Percentiles rank a stretch among this genome's conserved stretches.
These are phyloP conservation scores for Stylonectria norvegica DNA, from an alignment of 2,329 filamentous ascomycete species.

Conservation along the genomic window DNA sequence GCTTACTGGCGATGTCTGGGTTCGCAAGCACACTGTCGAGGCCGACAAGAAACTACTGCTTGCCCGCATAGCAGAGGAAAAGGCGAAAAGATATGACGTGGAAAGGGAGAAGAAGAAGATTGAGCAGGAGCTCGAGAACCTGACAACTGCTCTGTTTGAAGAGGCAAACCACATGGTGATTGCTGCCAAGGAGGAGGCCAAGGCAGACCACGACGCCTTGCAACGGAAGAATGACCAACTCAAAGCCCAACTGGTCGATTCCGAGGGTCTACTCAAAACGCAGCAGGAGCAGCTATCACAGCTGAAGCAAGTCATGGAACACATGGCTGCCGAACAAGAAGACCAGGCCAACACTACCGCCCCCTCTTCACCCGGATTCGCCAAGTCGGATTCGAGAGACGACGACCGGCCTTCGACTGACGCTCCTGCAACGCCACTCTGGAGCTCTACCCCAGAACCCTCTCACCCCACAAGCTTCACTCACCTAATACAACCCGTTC, in stretches of 20 bases:
- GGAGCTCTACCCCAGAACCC: slow-evolving; percentile 37
- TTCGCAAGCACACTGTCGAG: slow-evolving; percentile 72
- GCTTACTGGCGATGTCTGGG: slow-evolving; percentile 69
- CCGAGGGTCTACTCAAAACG: slow-evolving; percentile 77
- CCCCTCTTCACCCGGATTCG: slow-evolving; percentile 76
- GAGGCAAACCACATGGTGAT: slow-evolving; percentile 99
- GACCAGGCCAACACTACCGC: slow-evolving; percentile 69
- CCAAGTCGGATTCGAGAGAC: slow-evolving; percentile 61
- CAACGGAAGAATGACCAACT: slow-evolving; percentile 87
- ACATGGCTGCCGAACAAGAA: slow-evolving; percentile 71
- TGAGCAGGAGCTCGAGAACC: slow-evolving; percentile 83
- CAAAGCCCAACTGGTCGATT: slow-evolving; percentile 79
- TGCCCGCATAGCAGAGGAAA: slow-evolving; percentile 61
- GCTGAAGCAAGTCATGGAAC: slow-evolving; percentile 88
- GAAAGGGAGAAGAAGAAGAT: slow-evolving; percentile 84
- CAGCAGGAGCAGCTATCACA: slow-evolving; percentile 92
- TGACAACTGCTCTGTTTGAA: slow-evolving; percentile 93
- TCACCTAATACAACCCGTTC: slow-evolving; percentile 76
- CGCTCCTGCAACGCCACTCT: slow-evolving; percentile 32
- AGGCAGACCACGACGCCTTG: slow-evolving; percentile 75
- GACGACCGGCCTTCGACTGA: slow-evolving; percentile 36
- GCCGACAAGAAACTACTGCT: slow-evolving; percentile 62
- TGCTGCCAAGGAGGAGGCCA: slow-evolving; percentile 78
- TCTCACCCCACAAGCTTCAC: slow-evolving; percentile 68
- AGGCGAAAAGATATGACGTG: slow-evolving; percentile 57